A percentile compares a stretch with the other conserved stretches of the same genome.
Conservation (phyloP, 2,329 filamentous ascomycete species). For the Hypoxylon sp. region DNA sequence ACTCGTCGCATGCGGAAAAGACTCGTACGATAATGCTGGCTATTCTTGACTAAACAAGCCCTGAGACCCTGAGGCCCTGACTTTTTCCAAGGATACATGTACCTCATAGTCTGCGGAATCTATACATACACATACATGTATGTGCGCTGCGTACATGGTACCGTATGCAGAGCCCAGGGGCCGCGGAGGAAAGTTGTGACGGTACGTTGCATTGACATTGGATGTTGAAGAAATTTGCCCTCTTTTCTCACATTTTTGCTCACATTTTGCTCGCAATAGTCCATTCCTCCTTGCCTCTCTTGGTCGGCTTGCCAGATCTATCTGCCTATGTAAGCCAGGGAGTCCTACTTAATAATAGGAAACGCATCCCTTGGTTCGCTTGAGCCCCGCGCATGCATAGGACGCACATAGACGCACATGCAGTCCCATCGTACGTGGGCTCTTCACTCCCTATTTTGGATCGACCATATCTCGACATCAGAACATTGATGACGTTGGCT, state of each 20-base stretch:
- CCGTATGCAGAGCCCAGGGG: conserved; percentile 37
- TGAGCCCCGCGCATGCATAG: conserved; percentile 40
- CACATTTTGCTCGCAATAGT: conserved; percentile 7
- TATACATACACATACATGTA: too few species aligned
- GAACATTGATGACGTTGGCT: conserved; percentile 26
- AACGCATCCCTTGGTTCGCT: conserved; percentile 37
- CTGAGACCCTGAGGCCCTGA: conserved; percentile 13
- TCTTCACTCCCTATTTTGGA: conserved; percentile 26
- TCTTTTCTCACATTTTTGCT: conserved; percentile 12
- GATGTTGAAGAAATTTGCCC: conserved; percentile 12
- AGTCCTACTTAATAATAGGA: conserved; percentile 41
- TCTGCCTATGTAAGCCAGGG: conserved; percentile 14
- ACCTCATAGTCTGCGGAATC: conserved; percentile 11
- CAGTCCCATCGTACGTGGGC: conserved; percentile 30
- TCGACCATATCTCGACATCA: conserved; percentile 30
- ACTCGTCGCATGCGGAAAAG: conserved; percentile 13
- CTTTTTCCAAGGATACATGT: conserved; percentile 17
- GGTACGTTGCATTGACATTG: conserved; percentile 40
- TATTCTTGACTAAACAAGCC: conserved; percentile 25
- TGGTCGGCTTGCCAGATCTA: conserved; percentile 31
- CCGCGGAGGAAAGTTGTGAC: conserved; percentile 30
- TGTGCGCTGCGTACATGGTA: conserved; percentile 22
- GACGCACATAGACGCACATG: conserved; percentile 27
- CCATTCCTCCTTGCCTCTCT: conserved; percentile 5
- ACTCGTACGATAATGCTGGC: conserved; percentile 36